These are phyloP conservation scores for Neocallimastix lanati DNA, from an alignment of 192 early-diverging fungal species.

Conservation along the genomic window DNA sequence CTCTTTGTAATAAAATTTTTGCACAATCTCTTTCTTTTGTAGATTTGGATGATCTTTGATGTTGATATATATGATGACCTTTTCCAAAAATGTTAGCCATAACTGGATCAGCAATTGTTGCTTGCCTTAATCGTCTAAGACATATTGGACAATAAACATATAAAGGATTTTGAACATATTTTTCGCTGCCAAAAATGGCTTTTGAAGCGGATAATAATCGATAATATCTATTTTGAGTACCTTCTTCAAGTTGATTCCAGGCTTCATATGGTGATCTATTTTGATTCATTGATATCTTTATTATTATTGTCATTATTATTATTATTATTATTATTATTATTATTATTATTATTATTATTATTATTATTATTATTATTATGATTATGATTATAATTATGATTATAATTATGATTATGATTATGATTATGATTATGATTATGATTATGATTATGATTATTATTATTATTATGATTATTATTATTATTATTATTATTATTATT, in stretches of 20 bases:
- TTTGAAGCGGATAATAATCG: not conserved
- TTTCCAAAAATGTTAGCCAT: not conserved
- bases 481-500: no score
- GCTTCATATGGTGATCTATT: not conserved
- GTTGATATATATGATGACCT: not conserved
- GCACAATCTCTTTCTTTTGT: not conserved
- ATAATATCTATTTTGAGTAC: not conserved
- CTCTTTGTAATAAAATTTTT: not conserved
- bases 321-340: no score
- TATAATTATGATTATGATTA: no score
- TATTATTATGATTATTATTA: no score
- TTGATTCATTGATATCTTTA: not conserved
- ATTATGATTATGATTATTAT: no score
- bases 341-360: no score
- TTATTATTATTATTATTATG: no score
- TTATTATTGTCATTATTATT: no score
- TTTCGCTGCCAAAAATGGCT: not conserved
- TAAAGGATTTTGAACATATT: not conserved
- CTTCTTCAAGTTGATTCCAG: not conserved
- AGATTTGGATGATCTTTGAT: not conserved
- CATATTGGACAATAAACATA: not conserved
- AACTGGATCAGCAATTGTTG: not conserved
- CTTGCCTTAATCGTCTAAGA: not conserved
- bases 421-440: no score
- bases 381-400: no score